A percentile compares a stretch with the other conserved stretches of the same genome.
Conservation (phyloP, 2,329 filamentous ascomycete species). For the Atkinsonella texensis region DNA sequence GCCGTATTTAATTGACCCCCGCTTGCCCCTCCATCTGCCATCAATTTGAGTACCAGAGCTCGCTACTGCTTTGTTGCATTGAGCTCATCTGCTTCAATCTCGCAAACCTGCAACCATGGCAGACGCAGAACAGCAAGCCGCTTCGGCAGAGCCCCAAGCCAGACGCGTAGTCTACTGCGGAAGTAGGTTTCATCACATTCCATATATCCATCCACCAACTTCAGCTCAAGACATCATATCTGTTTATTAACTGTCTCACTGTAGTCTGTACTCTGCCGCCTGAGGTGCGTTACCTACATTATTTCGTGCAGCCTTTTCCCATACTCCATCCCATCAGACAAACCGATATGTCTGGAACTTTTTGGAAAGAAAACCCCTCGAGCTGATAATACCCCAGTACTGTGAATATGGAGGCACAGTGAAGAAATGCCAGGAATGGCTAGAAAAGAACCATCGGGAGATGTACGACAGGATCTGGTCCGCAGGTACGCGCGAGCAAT, state of each 20-base stretch:
- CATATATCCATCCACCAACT: neutral
- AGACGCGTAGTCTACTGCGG: slow-evolving; percentile 45
- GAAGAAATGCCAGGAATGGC: slow-evolving; percentile 97
- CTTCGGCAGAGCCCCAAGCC: slow-evolving; percentile 33
- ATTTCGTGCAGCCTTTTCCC: slow-evolving; percentile 1
- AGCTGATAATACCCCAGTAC: slow-evolving; percentile 47
- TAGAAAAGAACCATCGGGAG: slow-evolving; percentile 59
- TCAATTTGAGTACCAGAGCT: slow-evolving; percentile 17
- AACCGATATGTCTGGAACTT: neutral
- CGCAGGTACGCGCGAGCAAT: slow-evolving; percentile 45
- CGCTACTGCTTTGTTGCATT: slow-evolving; percentile 15
- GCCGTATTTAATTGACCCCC: neutral
- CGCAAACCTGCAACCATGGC: slow-evolving; percentile 32
- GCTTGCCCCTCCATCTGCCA: slow-evolving; percentile 5
- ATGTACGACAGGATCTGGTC: slow-evolving; percentile 79
- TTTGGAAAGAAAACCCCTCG: neutral
- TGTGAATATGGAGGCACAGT: slow-evolving; percentile 96
- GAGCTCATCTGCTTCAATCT: slow-evolving; percentile 1
- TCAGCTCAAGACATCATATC: neutral
- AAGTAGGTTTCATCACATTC: slow-evolving; percentile 31
- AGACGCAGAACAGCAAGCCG: slow-evolving; percentile 37
- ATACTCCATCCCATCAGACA: neutral
- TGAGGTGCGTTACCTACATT: slow-evolving; percentile 35
- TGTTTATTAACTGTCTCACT: slow-evolving; percentile 3
- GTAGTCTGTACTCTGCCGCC: slow-evolving; percentile 53